A percentile compares a stretch with the other conserved stretches of the same genome.
Conservation (phyloP, 805 yeast species). For the Sugiyamaella americana region DNA sequence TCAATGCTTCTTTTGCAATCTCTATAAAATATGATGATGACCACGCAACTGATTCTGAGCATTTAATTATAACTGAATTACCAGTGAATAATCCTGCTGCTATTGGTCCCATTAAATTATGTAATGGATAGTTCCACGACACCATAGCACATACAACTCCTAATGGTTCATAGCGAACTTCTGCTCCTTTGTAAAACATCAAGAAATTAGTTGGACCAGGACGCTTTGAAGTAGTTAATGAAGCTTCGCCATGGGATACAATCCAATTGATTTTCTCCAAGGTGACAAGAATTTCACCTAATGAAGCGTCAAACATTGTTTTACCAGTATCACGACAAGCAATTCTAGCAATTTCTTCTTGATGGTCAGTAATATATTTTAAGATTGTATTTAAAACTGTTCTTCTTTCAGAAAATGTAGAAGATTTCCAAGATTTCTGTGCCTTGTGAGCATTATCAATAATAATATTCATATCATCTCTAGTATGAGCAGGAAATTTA, state of each 20-base stretch:
- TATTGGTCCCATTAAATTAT: slow-evolving; percentile 87
- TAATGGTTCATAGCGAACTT: slow-evolving; percentile 88
- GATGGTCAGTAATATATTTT: slow-evolving; percentile 70
- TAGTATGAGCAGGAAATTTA: slow-evolving; percentile 55
- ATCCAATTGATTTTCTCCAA: slow-evolving; percentile 91
- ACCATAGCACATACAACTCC: slow-evolving; percentile 86
- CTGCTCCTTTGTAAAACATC: slow-evolving; percentile 87
- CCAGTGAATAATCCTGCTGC: slow-evolving; percentile 88
- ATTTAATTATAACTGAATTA: slow-evolving; percentile 83
- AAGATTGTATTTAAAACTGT: slow-evolving; percentile 64
- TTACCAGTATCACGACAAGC: slow-evolving; percentile 98
- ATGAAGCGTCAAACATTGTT: slow-evolving; percentile 87
- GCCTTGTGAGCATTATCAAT: slow-evolving; percentile 51
- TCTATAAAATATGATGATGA: slow-evolving; percentile 74
- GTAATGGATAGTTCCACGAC: slow-evolving; percentile 98
- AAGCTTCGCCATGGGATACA: slow-evolving; percentile 69
- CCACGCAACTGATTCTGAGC: slow-evolving; percentile 97
- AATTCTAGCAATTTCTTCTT: slow-evolving; percentile 78
- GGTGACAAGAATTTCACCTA: slow-evolving; percentile 90
- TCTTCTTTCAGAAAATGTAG: slow-evolving; percentile 61
- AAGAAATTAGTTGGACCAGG: slow-evolving; percentile 84
- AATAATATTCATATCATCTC: slow-evolving; percentile 62
- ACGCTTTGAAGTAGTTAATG: slow-evolving; percentile 63
- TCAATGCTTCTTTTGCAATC: slow-evolving; percentile 65
- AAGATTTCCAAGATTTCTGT: slow-evolving; percentile 45